These are phyloP conservation scores for Clathrospora elynae DNA, from an alignment of 2,329 filamentous ascomycete genomes.

Conservation along the genomic window DNA sequence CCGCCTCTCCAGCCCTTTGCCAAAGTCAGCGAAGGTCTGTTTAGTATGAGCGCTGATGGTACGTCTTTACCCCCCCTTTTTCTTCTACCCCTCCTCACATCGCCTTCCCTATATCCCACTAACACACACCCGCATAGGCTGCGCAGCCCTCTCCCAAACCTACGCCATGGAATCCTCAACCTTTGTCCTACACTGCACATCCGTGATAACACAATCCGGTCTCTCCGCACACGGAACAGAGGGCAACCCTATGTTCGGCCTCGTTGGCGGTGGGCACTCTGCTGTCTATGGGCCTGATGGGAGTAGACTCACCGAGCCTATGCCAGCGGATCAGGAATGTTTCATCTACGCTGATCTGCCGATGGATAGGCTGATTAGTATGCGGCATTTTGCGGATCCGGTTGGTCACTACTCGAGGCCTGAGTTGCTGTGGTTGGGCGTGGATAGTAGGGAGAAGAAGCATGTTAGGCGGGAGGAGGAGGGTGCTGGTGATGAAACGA, in stretches of 20 bases:
- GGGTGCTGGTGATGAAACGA: no score
- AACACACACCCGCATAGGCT: slow-evolving; percentile 5
- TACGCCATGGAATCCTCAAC: slow-evolving; percentile 63
- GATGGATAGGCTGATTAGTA: slow-evolving; percentile 50
- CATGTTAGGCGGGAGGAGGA: slow-evolving; percentile 24
- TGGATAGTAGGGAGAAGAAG: slow-evolving; percentile 44
- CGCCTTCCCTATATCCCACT: not conserved
- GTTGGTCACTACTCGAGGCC: slow-evolving; percentile 59
- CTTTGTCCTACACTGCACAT: slow-evolving; percentile 61
- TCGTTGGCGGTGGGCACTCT: slow-evolving; percentile 54
- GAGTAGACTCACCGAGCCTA: slow-evolving; percentile 50
- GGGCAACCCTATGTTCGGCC: slow-evolving; percentile 49
- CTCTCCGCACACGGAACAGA: slow-evolving; percentile 52
- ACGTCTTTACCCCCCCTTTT: not conserved
- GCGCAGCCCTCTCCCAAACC: slow-evolving; percentile 53
- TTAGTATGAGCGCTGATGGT: slow-evolving; percentile 48
- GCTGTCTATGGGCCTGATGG: slow-evolving; percentile 61
- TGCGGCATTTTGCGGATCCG: slow-evolving; percentile 54
- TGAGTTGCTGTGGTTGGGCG: slow-evolving; percentile 59
- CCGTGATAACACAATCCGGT: slow-evolving; percentile 54
- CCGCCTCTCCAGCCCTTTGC: slow-evolving; percentile 44
- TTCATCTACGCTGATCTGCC: slow-evolving; percentile 60
- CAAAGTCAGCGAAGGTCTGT: slow-evolving; percentile 40
- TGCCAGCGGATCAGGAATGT: slow-evolving; percentile 52
- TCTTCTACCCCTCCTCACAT: not conserved